Percentiles rank a stretch among this genome's conserved stretches.
phyloP scores from a whole-genome alignment of 176 grass and related monocot species.

The Dactylis glomerata region DNA sequence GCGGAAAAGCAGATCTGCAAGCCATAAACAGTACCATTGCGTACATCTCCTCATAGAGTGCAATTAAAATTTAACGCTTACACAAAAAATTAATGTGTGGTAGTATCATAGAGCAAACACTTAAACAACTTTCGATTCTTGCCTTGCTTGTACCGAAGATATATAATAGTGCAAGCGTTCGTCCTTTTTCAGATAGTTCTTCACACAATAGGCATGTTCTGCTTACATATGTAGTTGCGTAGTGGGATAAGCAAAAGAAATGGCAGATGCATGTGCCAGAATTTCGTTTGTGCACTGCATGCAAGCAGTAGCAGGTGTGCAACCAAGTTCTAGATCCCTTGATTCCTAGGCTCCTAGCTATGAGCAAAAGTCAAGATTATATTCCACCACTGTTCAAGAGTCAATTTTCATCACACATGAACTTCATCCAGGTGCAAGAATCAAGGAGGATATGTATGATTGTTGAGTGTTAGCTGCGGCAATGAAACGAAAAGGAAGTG shows the following conservation, averaged over 20 bases:
- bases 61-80: not conserved
- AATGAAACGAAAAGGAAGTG: not conserved
- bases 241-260: not conserved
- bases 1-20: constrained; percentile 25
- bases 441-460: no score
- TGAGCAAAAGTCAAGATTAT: not conserved
- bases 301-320: not conserved
- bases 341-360: not conserved
- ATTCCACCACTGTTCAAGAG: constrained; percentile 9
- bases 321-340: not conserved
- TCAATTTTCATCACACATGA: not conserved
- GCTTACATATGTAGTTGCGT: not conserved
- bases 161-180: not conserved
- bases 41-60: not conserved
- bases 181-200: not conserved
- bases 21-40: not conserved
- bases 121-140: no score
- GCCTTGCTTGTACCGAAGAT: no score
- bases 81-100: not conserved
- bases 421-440: not conserved
- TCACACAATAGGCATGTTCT: not conserved
- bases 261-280: not conserved
- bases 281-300: not conserved
- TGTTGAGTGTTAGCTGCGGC: no score
- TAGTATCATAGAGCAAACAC: not conserved